These are phyloP conservation scores for Trichophyton simii DNA, from an alignment of 2,329 filamentous ascomycete genomes.

Conservation along the genomic window DNA sequence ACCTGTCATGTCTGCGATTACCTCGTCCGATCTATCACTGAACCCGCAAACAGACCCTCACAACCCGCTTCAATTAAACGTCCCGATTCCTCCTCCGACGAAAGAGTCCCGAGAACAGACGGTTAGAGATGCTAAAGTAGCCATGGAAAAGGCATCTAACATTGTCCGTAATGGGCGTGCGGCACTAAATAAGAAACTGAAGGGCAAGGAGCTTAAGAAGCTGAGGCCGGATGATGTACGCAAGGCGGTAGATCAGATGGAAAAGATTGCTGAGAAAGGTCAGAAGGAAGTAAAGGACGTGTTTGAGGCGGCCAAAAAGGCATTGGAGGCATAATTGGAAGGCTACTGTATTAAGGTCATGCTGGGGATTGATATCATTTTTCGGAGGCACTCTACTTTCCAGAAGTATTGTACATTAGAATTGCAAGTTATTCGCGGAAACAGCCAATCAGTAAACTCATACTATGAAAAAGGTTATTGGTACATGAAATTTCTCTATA, in stretches of 20 bases:
- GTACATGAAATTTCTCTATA: not conserved
- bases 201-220: slow-evolving; percentile 32
- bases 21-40: slow-evolving; percentile 31
- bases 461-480: not conserved
- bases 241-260: slow-evolving; percentile 37
- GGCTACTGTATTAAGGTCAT: not conserved
- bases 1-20: slow-evolving; percentile 32
- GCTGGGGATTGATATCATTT: not conserved
- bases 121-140: slow-evolving; percentile 28
- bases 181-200: slow-evolving; percentile 33
- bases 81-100: slow-evolving; percentile 36
- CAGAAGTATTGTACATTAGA: not conserved
- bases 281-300: slow-evolving; percentile 36
- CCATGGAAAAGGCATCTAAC: slow-evolving; percentile 31
- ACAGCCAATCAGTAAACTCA: not conserved
- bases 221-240: slow-evolving; percentile 33
- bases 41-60: slow-evolving; percentile 32
- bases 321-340: slow-evolving; percentile 19
- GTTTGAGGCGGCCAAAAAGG: slow-evolving; percentile 31
- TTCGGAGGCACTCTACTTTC: not conserved
- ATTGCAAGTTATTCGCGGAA: not conserved
- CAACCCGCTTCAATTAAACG: slow-evolving; percentile 34
- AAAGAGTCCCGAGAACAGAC: slow-evolving; percentile 35
- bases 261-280: slow-evolving; percentile 35
- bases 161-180: slow-evolving; percentile 33